Evolutionary conservation across 78 protist species (phyloP), one percentile per base, ranked within the genome.

Genomic region (Emiliania huxleyi): DNA sequence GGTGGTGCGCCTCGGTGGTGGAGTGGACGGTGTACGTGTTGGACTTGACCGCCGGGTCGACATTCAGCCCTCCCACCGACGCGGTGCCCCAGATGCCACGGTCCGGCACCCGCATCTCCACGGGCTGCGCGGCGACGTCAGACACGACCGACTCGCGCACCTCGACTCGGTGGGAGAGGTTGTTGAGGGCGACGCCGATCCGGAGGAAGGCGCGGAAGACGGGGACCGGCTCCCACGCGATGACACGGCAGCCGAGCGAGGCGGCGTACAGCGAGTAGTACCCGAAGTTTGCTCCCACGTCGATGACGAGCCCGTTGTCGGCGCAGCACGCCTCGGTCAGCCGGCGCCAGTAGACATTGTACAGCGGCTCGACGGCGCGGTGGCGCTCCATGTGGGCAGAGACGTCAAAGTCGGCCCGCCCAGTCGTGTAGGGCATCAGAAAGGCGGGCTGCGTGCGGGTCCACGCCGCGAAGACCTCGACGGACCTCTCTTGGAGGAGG

Each of bases 221-320:
- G 0, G 91, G 91, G 8, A 87, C 77, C 2, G 91, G 91, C 3
- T 87, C 91, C 71, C 71, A 87, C 29, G 91, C 91, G 38, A 87
- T 8, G n/a, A 87, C 91, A 8, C 91, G 69, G 91, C 91, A 87
- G 79, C 91, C 91, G 35, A 46, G 46, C n/a, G 0, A 6, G 21
- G 91, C 91, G 1, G 91, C 69, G 6, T n/a, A 49, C 43, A 87
- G 21, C n/a, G 73, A 33, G 91, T 87, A 87, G 44, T 49, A 87
- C 4, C 91, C 91, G 11, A 87, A 49, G 91, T 87, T 87, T 5
- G 73, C 91, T 0, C 91, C 91, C 38, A 87, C 91, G 91, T 87
- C 91, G 46, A 87, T 43, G 38, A 56, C 77, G 23, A 52, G 69
- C 77, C 91, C 91, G 42, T 46, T 35, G 37, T 0, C 33, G 40